Conservation (phyloP, 2,329 filamentous ascomycete species). For the Beauveria bassiana region DNA sequence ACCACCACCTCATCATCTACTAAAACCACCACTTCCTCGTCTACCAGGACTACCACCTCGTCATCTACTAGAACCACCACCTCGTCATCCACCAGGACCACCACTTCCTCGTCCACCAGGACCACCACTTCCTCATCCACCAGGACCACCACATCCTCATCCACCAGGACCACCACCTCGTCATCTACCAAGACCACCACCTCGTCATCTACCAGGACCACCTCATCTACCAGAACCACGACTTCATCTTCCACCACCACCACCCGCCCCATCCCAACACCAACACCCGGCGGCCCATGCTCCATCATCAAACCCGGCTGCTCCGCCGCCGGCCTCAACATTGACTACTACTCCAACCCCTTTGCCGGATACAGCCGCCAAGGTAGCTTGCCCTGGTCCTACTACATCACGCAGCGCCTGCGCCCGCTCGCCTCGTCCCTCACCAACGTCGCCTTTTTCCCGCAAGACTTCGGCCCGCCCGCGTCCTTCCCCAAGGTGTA, state of each 20-base stretch:
- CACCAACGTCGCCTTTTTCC: constrained; percentile 15
- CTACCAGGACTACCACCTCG: not conserved
- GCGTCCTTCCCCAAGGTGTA: not conserved
- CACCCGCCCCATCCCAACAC: not conserved
- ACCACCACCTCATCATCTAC: not conserved
- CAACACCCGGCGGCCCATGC: constrained; percentile 1
- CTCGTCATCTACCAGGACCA: no score
- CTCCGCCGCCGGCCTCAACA: constrained; percentile 7
- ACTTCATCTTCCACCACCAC: not conserved
- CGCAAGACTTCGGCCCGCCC: constrained; percentile 12
- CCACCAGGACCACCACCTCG: not conserved
- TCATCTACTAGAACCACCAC: not conserved
- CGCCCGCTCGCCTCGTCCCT: constrained; percentile 10
- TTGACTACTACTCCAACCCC: constrained; percentile 18
- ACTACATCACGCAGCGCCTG: constrained; percentile 17
- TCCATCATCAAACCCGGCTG: not conserved
- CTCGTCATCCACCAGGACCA: not conserved
- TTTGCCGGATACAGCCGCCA: constrained; percentile 17
- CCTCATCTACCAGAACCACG: no score
- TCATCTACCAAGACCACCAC: not conserved
- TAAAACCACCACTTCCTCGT: not conserved
- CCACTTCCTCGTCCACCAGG: not conserved
- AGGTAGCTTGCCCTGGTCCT: constrained; percentile 14
- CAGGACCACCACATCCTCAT: not conserved
- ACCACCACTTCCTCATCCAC: not conserved